phyloP scores from a whole-genome alignment of 495 filamentous ascomycete species.

The Sordaria brevicollis region DNA sequence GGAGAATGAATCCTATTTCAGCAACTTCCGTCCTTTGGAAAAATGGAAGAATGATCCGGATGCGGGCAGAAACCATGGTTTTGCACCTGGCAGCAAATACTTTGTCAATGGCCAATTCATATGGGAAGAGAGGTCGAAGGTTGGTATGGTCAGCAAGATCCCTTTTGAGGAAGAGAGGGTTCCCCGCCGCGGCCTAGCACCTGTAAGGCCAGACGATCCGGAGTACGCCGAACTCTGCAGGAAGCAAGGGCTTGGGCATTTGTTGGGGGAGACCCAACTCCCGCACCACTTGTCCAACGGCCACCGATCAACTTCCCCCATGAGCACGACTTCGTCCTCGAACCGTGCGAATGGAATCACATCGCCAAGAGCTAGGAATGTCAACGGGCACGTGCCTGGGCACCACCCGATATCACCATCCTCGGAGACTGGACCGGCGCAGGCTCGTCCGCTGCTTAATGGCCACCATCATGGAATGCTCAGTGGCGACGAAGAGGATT shows the following conservation, averaged over 20 bases:
- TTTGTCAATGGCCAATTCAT: slow-evolving; percentile 37
- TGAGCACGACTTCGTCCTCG: slow-evolving; percentile 6
- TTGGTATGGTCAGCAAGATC: slow-evolving; percentile 26
- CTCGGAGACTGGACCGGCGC: slow-evolving; percentile 19
- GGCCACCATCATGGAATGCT: slow-evolving; percentile 13
- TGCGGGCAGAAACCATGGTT: slow-evolving; percentile 24
- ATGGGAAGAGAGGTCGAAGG: slow-evolving; percentile 27
- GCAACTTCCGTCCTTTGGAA: slow-evolving; percentile 22
- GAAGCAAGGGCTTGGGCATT: slow-evolving; percentile 34
- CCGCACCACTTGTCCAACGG: slow-evolving; percentile 24
- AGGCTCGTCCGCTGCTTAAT: slow-evolving; percentile 18
- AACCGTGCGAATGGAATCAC: neutral
- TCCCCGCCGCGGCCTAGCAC: slow-evolving; percentile 33
- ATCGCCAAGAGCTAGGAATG: neutral
- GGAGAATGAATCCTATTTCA: slow-evolving; percentile 27
- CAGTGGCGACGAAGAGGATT: slow-evolving; percentile 5
- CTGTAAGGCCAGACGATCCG: slow-evolving; percentile 34
- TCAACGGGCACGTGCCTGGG: slow-evolving; percentile 11
- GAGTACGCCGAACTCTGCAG: slow-evolving; percentile 35
- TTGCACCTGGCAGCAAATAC: slow-evolving; percentile 36
- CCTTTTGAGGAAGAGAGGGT: slow-evolving; percentile 38
- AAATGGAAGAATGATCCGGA: slow-evolving; percentile 46
- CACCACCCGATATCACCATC: slow-evolving; percentile 22
- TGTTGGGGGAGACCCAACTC: slow-evolving; percentile 14
- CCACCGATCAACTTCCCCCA: slow-evolving; percentile 19